Conservation (phyloP, 768 basidiomycete species). For the Pleurotus pulmonarius region DNA sequence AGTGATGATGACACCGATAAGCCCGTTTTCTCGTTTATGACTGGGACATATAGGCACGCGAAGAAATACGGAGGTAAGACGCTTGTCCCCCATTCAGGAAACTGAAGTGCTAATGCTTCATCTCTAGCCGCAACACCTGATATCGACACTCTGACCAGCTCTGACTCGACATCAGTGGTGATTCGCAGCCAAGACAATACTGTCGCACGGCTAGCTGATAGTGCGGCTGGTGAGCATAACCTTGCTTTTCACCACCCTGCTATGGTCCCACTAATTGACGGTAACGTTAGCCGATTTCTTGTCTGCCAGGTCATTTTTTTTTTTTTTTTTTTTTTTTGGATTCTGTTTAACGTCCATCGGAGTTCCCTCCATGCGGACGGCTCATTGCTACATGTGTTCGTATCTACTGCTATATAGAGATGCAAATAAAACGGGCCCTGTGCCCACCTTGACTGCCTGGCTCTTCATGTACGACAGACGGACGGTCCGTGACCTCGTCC, state of each 20-base stretch:
- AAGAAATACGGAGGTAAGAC: slow-evolving; percentile 54
- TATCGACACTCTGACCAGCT: slow-evolving; percentile 12
- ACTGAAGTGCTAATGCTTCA: neutral
- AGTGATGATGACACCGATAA: slow-evolving; percentile 57
- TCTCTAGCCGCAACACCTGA: neutral
- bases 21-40: slow-evolving; percentile 83
- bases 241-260: neutral
- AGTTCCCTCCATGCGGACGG: too few relatives aligned
- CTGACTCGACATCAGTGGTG: slow-evolving; percentile 41
- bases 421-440: too few relatives aligned
- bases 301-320: slow-evolving; percentile 56
- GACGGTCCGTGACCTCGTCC: too few relatives aligned
- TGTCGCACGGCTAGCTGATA: slow-evolving; percentile 52
- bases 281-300: slow-evolving; percentile 58
- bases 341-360: too few relatives aligned
- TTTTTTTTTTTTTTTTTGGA: too few relatives aligned
- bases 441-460: too few relatives aligned
- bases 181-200: slow-evolving; percentile 63
- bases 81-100: neutral
- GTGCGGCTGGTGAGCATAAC: slow-evolving; percentile 61
- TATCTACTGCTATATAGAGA: too few relatives aligned
- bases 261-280: neutral
- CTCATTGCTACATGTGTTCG: too few relatives aligned
- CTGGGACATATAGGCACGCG: slow-evolving; percentile 80
- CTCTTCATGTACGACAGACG: too few relatives aligned